Base-by-base conservation (phyloP, 345 rosid species). In the Leavenworthia alabamica region DNA sequence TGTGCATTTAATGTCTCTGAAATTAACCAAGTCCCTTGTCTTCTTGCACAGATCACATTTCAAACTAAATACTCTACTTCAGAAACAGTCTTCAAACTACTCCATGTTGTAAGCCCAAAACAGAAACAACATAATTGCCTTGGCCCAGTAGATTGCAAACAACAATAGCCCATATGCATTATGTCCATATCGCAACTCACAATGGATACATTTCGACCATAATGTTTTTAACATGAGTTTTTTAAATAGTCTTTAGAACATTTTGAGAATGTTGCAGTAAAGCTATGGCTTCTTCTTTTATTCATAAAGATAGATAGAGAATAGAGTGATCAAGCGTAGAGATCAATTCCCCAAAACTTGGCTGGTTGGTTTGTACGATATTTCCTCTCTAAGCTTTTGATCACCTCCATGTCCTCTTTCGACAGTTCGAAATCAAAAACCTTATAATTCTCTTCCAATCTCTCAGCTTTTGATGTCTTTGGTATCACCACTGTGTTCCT, bases 301-400 rank as follows among this genome's bases (percentile, higher is more conserved):
- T 53, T 61, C 68, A 45, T 60, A 27, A 3, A 41, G 53, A 56
- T 2, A 23, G 72, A 40, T 19, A 22, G 42, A 12, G 26, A 41
- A 48, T 49, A 8, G 51, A 28, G 60, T 54, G 45, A 73, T 73
- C 77, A 84, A 63, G 96, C 93, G 70, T 56, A 86, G 8, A 85
- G 75, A 77, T 92, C 82, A 10, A 92, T 66, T 52, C 93, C 93
- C 98, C 96, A 92, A 48, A 84, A 81, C 78, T 73, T 79, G 54
- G 86, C 87, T 2, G 95, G 95, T 54, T 82, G 84, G 68, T 89
- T 86, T 42, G 84, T 83, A 22, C 95, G 77, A 42, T 80, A 76
- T 13, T 71, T 82, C 77, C 73, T 81, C 72, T 91, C 93, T 17
- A 79, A 13, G 42, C 70, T 66, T 59, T 81, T 75, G 36, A 86